Evolutionary conservation across 345 rosid species (phyloP).

Genomic region (Cardamine chenopodiifolia): DNA sequence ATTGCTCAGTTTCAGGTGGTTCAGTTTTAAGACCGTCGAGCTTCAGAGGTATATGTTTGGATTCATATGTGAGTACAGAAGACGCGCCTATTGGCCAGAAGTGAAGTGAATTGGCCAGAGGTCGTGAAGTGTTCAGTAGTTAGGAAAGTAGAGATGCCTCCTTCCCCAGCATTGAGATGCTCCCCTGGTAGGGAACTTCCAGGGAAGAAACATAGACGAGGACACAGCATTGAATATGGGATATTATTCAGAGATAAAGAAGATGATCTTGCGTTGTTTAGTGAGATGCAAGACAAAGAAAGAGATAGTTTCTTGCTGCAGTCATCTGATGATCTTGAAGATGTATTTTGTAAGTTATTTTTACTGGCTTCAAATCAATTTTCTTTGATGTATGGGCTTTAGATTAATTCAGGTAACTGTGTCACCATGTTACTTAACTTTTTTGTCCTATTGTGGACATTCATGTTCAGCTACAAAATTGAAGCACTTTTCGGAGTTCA

Average conservation of each 20-base stretch:
- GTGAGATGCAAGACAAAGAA: constrained; percentile 86
- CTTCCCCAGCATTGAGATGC: constrained; percentile 79
- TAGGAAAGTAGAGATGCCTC: constrained; percentile 66
- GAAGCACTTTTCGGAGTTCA: constrained; percentile 75
- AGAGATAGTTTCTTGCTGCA: constrained; percentile 83
- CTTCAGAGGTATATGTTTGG: constrained; percentile 21
- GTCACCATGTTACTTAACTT: neutral
- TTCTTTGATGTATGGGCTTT: neutral
- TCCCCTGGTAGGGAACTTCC: constrained; percentile 75
- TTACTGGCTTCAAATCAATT: neutral
- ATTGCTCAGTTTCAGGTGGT: constrained; percentile 32
- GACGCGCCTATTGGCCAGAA: constrained; percentile 29
- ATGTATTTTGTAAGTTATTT: constrained; percentile 69
- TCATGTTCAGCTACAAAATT: constrained; percentile 68
- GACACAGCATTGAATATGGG: constrained; percentile 74
- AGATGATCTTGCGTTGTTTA: constrained; percentile 88
- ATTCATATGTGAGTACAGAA: constrained; percentile 24
- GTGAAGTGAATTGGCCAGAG: constrained; percentile 15
- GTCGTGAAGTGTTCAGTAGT: constrained; percentile 11
- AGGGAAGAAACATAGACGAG: constrained; percentile 68
- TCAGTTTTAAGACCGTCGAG: constrained; percentile 16
- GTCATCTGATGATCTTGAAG: constrained; percentile 77
- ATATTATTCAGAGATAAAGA: constrained; percentile 68
- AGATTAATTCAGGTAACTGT: constrained; percentile 26
- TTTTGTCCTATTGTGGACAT: constrained; percentile 24